Evolutionary conservation across 2,329 filamentous ascomycete species (phyloP).

Genomic region (Fusarium sp.): DNA sequence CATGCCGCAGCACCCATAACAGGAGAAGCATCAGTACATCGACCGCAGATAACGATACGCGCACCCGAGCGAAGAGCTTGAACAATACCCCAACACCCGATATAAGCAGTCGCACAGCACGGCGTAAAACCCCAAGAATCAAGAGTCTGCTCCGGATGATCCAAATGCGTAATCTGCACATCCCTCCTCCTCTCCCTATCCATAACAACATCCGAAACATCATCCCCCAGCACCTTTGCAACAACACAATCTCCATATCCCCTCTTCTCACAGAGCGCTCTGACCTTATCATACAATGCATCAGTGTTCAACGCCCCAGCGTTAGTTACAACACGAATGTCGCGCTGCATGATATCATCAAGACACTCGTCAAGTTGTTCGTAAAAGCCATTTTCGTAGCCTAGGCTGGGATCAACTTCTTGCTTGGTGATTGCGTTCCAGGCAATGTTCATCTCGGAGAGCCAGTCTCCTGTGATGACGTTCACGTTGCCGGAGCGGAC

Average conservation of each 20-base stretch:
- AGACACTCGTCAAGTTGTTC: conserved; percentile 58
- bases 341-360: conserved; percentile 49
- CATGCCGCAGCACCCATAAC: conserved; percentile 68
- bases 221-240: conserved; percentile 55
- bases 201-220: conserved; percentile 49
- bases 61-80: conserved; percentile 57
- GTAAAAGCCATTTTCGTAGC: conserved; percentile 54
- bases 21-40: conserved; percentile 62
- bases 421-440: conserved; percentile 52
- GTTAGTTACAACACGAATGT: conserved; percentile 55
- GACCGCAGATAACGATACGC: conserved; percentile 62
- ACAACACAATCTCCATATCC: conserved; percentile 49
- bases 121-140: conserved; percentile 47
- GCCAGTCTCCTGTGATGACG: conserved; percentile 56
- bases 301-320: conserved; percentile 55
- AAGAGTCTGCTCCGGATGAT: conserved; percentile 46
- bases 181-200: conserved; percentile 21
- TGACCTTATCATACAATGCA: conserved; percentile 47
- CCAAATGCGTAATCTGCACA: conserved; percentile 43
- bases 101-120: conserved; percentile 55
- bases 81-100: conserved; percentile 62
- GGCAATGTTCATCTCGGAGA: conserved; percentile 64
- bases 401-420: conserved; percentile 48
- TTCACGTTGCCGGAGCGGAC: conserved; percentile 48
- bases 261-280: conserved; percentile 46